phyloP scores from a whole-genome alignment of 306 rosid genomes.

The Prunus mongolica region DNA sequence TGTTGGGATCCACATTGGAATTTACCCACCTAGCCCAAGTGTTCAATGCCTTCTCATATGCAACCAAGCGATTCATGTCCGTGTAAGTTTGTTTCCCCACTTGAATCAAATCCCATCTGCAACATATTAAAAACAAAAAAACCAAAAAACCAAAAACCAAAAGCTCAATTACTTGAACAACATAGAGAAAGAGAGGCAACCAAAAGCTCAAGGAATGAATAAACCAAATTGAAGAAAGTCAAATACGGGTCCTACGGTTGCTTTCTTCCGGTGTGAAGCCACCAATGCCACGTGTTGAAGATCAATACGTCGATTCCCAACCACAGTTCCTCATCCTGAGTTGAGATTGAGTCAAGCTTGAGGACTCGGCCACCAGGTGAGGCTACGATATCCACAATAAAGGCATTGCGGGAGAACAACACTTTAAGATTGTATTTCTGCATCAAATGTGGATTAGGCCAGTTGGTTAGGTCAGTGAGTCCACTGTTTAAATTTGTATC shows the following conservation, averaged over 20 bases:
- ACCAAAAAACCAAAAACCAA: no score
- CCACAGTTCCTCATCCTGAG: constrained; percentile 23
- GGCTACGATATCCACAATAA: constrained; percentile 27
- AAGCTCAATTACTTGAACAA: not conserved
- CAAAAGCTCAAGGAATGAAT: not conserved
- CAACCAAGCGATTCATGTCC: constrained; percentile 71
- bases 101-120: constrained; percentile 69
- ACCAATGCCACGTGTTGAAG: constrained; percentile 51
- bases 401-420: constrained; percentile 28
- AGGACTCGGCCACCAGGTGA: constrained; percentile 17
- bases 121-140: not conserved
- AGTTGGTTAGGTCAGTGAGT: no score
- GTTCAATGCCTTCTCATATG: constrained; percentile 57
- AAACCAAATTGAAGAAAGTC: not conserved
- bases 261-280: constrained; percentile 36
- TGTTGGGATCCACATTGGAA: constrained; percentile 34
- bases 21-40: constrained; percentile 91
- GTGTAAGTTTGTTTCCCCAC: constrained; percentile 27
- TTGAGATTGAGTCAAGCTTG: constrained; percentile 33
- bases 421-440: constrained; percentile 28
- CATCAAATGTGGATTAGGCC: accelerated
- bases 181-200: not conserved
- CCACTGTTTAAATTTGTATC: no score
- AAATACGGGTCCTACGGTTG: constrained; percentile 26
- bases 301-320: constrained; percentile 16